Base-by-base conservation (phyloP, 1,139 yeast genomes). In the Yamadazyma conglobata region DNA sequence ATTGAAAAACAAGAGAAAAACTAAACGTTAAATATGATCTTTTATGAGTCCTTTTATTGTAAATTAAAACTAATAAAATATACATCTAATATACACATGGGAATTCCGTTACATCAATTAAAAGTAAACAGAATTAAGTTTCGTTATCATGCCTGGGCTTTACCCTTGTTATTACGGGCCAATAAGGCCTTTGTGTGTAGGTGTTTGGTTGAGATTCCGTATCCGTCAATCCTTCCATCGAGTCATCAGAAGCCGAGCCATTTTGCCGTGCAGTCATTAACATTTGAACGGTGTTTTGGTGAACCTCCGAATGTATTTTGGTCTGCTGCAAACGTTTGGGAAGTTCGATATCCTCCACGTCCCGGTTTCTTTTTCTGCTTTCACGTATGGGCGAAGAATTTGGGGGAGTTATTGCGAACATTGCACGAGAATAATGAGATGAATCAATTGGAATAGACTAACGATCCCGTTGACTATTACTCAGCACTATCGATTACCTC, bases 1-100 rank as follows among this genome's bases (percentile, higher is more conserved):
- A 52, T 74, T 88, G 57, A 79, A 76, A 58, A 81, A 82, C 77
- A 84, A 79, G 68, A 78, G 77, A 59, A 65, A 59, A 51, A 39
- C 44, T 26, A 55, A 51, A 31, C 48, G 46, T 42, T 42, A 34
- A 33, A 37, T 31, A 34, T 34, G 35, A 38, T 37, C 31, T 25
- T 30, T 35, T 24, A 40, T 38, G 42, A 38, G 31, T 20, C 21
- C 28, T n/a, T 18, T 17, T 17, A 27, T 30, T 37, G 38, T 34
- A 40, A 35, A 33, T 34, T 33, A 34, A 34, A 34, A 24, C n/a
- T n/a, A n/a, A n/a, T n/a, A n/a, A n/a, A n/a, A n/a, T n/a, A 21
- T 24, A 20, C 25, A 19, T 20, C 30, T 33, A 35, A 31, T 30
- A 38, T 34, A 40, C 34, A 33, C 28, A n/a, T n/a, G 22, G 22